Conservation (phyloP, 2,329 filamentous ascomycete species). For the Seiridium unicorne region DNA sequence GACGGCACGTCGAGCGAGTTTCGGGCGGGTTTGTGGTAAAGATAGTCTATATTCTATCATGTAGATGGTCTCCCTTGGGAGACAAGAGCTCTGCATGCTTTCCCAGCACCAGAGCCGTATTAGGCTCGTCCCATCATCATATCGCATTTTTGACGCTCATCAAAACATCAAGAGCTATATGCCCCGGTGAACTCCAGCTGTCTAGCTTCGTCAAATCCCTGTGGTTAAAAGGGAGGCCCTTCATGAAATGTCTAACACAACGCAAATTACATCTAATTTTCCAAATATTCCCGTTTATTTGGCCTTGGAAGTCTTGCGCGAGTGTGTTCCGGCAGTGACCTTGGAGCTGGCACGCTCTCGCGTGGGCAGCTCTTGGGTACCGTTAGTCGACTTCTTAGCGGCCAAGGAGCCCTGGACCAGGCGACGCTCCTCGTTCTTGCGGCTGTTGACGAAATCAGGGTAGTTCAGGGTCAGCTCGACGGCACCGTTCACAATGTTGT, state of each 20-base stretch:
- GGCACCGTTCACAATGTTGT: constrained; percentile 84
- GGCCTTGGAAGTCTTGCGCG: constrained; percentile 14
- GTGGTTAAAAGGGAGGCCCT: constrained; percentile 4
- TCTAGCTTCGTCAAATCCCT: constrained; percentile 9
- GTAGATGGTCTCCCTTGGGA: background rate
- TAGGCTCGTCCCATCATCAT: constrained; percentile 15
- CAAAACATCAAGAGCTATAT: constrained; percentile 11
- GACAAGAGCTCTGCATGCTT: background rate
- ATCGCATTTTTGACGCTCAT: constrained; percentile 14
- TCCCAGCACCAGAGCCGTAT: constrained; percentile 3
- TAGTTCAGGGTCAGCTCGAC: constrained; percentile 94
- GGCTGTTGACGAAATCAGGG: constrained; percentile 89
- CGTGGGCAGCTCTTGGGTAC: constrained; percentile 32
- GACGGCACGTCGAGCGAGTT: too few relatives aligned
- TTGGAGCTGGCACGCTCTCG: background rate
- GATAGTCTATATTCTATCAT: constrained; percentile 6
- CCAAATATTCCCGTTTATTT: background rate
- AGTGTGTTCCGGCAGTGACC: constrained; percentile 14
- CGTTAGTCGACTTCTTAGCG: constrained; percentile 23
- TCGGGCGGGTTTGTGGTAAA: too few relatives aligned
- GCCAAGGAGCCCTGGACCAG: constrained; percentile 45
- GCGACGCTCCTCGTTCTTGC: constrained; percentile 66
- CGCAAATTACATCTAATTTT: background rate
- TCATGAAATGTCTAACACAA: constrained; percentile 10
- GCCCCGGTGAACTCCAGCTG: constrained; percentile 10